phyloP scores from a whole-genome alignment of 2,329 filamentous ascomycete species.

The Diaporthe citriasiana region DNA sequence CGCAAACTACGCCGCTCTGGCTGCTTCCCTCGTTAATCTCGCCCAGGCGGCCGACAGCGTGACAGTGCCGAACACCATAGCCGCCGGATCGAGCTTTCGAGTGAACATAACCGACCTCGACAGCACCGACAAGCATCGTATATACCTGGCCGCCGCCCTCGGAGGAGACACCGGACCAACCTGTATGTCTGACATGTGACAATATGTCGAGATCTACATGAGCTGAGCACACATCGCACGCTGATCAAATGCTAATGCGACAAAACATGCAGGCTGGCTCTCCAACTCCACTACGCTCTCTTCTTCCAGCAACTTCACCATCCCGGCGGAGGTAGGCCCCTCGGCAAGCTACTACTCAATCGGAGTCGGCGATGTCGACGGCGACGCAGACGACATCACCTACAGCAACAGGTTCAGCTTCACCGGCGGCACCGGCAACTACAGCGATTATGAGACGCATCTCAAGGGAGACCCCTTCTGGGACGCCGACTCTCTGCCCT shows the following conservation, averaged over 20 bases:
- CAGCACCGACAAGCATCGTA: conserved; percentile 14
- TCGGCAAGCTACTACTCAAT: conserved; percentile 22
- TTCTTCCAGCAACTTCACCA: neutral
- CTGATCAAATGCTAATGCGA: neutral
- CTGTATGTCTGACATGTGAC: conserved; percentile 13
- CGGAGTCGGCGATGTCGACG: neutral
- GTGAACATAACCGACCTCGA: neutral
- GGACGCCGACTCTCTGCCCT: conserved; percentile 19
- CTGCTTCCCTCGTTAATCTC: conserved; percentile 5
- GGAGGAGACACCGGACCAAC: conserved; percentile 25
- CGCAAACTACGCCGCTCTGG: conserved; percentile 18
- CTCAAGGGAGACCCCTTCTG: conserved; percentile 19
- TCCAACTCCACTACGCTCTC: conserved; percentile 21
- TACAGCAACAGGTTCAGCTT: conserved; percentile 39
- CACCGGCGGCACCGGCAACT: conserved; percentile 41
- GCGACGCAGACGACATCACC: conserved; percentile 6
- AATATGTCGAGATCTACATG: conserved; percentile 1
- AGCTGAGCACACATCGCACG: neutral
- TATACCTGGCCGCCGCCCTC: conserved; percentile 13
- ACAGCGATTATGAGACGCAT: conserved; percentile 39
- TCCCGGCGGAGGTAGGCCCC: neutral
- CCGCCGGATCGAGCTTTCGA: conserved; percentile 19
- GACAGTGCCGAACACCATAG: neutral
- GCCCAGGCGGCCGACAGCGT: neutral
- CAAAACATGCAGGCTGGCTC: conserved; percentile 14